These are phyloP conservation scores for Hibiscus syriacus DNA, from an alignment of 345 rosid species.

Conservation along the genomic window DNA sequence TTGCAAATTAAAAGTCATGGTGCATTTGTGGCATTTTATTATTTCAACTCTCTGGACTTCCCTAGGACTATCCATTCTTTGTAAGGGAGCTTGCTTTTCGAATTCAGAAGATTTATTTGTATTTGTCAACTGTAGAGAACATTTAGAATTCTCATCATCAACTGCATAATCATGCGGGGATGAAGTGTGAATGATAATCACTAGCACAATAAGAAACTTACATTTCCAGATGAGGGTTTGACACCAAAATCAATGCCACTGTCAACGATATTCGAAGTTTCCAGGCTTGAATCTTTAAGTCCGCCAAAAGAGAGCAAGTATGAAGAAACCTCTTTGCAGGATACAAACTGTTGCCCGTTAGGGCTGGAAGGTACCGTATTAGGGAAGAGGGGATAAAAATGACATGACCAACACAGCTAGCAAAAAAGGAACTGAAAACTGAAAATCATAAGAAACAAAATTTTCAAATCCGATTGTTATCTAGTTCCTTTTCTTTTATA, in stretches of 20 bases:
- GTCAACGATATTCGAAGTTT: conserved; percentile 14
- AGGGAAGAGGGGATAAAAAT: conserved; percentile 18
- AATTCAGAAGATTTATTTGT: conserved; percentile 18
- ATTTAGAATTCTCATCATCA: conserved; percentile 19
- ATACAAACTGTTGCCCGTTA: conserved; percentile 57
- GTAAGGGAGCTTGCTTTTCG: conserved; percentile 13
- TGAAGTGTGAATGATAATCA: conserved; percentile 2
- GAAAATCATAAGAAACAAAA: not conserved
- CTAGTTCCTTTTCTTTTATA: not conserved
- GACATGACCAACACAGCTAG: not conserved
- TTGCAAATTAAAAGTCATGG: conserved; percentile 24
- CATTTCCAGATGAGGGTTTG: conserved; percentile 24
- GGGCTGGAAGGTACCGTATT: conserved; percentile 45
- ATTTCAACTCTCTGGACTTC: conserved; percentile 12
- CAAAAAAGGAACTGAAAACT: not conserved
- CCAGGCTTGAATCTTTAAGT: conserved; percentile 28
- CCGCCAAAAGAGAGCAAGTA: conserved; percentile 33
- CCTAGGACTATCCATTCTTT: conserved; percentile 11
- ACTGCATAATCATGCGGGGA: conserved; percentile 12
- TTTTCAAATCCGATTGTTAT: not conserved
- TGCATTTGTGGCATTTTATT: conserved; percentile 42
- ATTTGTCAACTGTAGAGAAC: conserved; percentile 17
- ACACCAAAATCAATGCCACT: conserved; percentile 10
- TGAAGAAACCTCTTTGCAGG: conserved; percentile 57
- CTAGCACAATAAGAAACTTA: conserved; percentile 19